These are phyloP conservation scores for Phaeotremella fagi DNA, from an alignment of 768 basidiomycete species.

Conservation along the genomic window DNA sequence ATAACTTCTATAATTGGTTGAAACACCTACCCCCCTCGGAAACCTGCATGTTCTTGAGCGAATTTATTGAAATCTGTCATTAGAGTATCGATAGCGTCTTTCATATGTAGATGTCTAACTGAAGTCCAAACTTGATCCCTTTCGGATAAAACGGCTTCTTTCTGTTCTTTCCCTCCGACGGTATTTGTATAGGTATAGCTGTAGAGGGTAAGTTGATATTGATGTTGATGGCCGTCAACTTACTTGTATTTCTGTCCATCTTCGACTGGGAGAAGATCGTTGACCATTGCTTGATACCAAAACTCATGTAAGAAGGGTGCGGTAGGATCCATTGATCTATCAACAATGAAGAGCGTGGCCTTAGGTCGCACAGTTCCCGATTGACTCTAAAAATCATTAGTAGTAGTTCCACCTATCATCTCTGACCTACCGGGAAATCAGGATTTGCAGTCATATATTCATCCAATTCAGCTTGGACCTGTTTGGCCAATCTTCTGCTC, in stretches of 20 bases:
- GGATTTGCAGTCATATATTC: conserved; percentile 79
- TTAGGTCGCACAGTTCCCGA: conserved; percentile 58
- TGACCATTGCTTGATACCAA: conserved; percentile 98
- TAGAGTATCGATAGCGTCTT: conserved; percentile 93
- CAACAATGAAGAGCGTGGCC: conserved; percentile 81
- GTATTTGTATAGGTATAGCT: conserved; percentile 95
- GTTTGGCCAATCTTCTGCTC: conserved; percentile 74
- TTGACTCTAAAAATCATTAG: conserved; percentile 18
- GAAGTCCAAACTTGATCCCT: conserved; percentile 84
- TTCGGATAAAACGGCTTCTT: conserved; percentile 78
- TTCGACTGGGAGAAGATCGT: conserved; percentile 83
- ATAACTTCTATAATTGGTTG: not conserved
- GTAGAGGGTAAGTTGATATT: not conserved
- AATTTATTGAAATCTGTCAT: conserved; percentile 96
- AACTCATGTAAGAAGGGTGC: conserved; percentile 94
- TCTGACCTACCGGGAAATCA: conserved; percentile 73
- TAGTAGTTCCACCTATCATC: not conserved
- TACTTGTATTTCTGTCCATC: conserved; percentile 82
- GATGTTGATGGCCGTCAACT: conserved; percentile 42
- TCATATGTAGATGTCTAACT: conserved; percentile 96
- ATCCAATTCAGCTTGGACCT: conserved; percentile 77
- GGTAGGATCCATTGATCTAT: conserved; percentile 89
- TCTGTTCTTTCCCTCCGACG: conserved; percentile 75
- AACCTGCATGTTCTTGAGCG: conserved; percentile 87
- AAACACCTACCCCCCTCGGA: conserved; percentile 65